Evolutionary conservation across 495 filamentous ascomycete species (phyloP), one percentile per base, ranked within the genome.

Genomic region (Podospora sp.): DNA sequence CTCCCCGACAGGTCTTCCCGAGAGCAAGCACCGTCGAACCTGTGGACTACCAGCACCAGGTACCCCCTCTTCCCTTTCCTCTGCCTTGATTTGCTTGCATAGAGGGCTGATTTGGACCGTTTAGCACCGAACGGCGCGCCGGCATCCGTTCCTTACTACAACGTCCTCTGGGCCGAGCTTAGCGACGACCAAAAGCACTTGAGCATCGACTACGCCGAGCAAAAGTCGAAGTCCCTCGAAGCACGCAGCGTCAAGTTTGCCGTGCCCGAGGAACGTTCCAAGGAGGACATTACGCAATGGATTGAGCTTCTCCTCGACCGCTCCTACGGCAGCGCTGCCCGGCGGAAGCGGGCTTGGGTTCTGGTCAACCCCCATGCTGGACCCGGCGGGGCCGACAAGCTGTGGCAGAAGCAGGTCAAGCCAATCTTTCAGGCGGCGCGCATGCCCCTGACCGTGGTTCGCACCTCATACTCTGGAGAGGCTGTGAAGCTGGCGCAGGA

Each of bases 321-420:
- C 25, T 86, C 93, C 25, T 97, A 97, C 72, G 90, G 88, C 24
- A 33, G 63, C 52, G 80, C 84, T n/a, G 85, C 90, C 53, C 86
- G 84, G 21, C 84, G 82, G 50, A 94, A 92, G 74, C 86, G 92
- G 26, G 85, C 94, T 70, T 95, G 95, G 78, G 87, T 98, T 29
- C 78, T 97, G 20, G 84, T 99, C 68, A 99, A 98, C 72, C 95
- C 95, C 0, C 90, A 94, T 68, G 92, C 93, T 25, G 95, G 95
- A 6, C 88, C 92, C 25, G 93, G 94, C 14, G 85, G 84, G 27
- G 95, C 93, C 18, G 81, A 82, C 55, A 89, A 87, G 69, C 84
- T 89, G 65, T 99, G 92, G 83, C 78, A 87, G 62, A 86, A 86
- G 59, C 83, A 94, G 66, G 89, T 94, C 49, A 89, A 89, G 71